Conservation (phyloP, 768 basidiomycete species). For the Termitomyces bulborhizus region DNA sequence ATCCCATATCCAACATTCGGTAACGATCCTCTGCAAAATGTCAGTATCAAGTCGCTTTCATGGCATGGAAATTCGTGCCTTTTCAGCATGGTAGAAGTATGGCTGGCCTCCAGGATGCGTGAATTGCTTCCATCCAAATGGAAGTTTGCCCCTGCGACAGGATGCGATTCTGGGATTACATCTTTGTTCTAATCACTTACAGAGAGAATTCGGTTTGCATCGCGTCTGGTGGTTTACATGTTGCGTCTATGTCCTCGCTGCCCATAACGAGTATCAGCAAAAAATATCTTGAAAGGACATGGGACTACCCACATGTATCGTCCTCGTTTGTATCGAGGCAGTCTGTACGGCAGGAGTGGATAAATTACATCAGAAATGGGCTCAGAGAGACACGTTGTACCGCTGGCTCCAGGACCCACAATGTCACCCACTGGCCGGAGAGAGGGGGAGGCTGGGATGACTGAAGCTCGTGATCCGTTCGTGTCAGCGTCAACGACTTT, state of each 20-base stretch:
- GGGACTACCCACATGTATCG: not conserved
- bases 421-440: not conserved
- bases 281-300: not conserved
- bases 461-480: not conserved
- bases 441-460: not conserved
- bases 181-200: not conserved
- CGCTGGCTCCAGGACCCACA: no score
- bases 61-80: not conserved
- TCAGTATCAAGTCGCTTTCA: not conserved
- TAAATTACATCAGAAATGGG: not conserved
- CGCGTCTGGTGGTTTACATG: not conserved
- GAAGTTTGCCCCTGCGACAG: slow-evolving; percentile 1
- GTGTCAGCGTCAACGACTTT: not conserved
- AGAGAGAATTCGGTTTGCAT: not conserved
- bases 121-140: slow-evolving; percentile 8
- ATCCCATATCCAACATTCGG: slow-evolving; percentile 7
- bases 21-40: slow-evolving; percentile 2
- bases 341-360: not conserved
- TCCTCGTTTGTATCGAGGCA: not conserved
- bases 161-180: not conserved
- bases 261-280: not conserved
- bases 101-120: slow-evolving; percentile 11
- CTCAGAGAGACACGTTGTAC: not conserved
- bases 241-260: not conserved
- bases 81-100: slow-evolving; percentile 6